A percentile compares a stretch with the other conserved stretches of the same genome.
These are phyloP conservation scores for Macadamia tetraphylla DNA, from an alignment of 164 flowering plant genomes.

Conservation along the genomic window DNA sequence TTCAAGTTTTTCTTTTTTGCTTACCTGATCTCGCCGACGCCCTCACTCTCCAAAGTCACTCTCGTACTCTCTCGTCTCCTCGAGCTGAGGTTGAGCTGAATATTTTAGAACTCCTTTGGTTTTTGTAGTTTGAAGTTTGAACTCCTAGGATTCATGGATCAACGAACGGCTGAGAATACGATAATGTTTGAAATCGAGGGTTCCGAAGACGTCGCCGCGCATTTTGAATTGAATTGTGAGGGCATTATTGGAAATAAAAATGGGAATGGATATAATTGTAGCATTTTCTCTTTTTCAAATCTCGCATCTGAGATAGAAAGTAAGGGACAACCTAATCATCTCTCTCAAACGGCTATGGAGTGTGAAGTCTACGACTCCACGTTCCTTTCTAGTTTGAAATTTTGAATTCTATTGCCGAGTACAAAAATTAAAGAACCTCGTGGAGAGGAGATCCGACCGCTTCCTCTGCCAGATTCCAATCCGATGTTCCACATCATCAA, in stretches of 20 bases:
- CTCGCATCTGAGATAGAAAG: too few species aligned
- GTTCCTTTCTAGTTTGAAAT: background rate
- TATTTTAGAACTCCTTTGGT: background rate
- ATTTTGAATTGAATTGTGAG: constrained; percentile 26
- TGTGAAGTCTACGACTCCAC: background rate
- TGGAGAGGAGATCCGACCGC: too few species aligned
- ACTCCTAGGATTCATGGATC: background rate
- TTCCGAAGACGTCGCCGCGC: constrained; percentile 22
- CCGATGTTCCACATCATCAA: too few species aligned
- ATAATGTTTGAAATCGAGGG: constrained; percentile 10
- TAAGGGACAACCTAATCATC: background rate
- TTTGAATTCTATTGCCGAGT: background rate
- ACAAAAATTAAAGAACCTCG: too few species aligned
- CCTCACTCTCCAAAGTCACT: background rate
- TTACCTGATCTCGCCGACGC: background rate
- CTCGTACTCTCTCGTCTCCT: constrained; percentile 18
- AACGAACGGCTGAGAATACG: constrained; percentile 34
- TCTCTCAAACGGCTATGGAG: background rate
- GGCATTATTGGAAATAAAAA: constrained; percentile 6
- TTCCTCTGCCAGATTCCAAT: too few species aligned
- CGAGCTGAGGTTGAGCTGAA: background rate
- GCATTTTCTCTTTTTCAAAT: too few species aligned
- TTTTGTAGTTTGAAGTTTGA: background rate
- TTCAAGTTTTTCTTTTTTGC: constrained; percentile 7
- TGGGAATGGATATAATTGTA: too few species aligned